Base-by-base conservation (phyloP, 768 basidiomycete species). In the Rhizopogon vulgaris region DNA sequence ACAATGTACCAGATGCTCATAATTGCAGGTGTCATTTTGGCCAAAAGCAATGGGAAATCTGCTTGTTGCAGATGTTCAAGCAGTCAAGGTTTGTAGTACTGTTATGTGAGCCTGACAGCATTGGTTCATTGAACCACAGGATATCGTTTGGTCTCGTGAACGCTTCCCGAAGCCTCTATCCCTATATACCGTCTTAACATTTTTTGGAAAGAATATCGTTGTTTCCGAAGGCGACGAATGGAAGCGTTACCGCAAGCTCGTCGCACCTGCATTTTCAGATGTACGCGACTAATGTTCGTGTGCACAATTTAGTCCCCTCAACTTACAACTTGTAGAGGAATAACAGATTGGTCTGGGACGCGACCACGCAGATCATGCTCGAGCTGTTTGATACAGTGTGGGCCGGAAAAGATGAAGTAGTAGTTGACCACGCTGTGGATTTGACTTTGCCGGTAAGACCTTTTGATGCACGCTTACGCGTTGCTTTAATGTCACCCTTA, bases 121-220 rank as follows among this genome's bases (percentile, higher is more conserved):
- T 30, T 37, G 3, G 40, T 55, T n/a, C 7, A 30, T 30, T 17
- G 18, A 10, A 28, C 18, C n/a, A 63, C 25, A 51, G 59, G 62
- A 63, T 54, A 57, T 63, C 14, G 52, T 56, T 15, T 41, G 46
- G 51, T 52, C 27, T 49, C 60, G 24, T 59, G 62, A 15, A 32
- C 59, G 6, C 12, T 86, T 84, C 56, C 78, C 80, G 0, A 86
- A 86, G 57, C 77, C 80, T 7, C 59, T 78, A 0, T 55, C 74
- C 3, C 59, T 70, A 25, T 85, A 85, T 56, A 54, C 41, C 1
- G 54, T 70, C 14, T 63, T 86, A 15, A 52, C 65, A 0, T 70
- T 81, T 50, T 86, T 77, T 59, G 84, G 85, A 6, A 59, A 60
- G 5, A 88, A 86, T 56, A 80, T 86, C 39, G 74, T 87, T 15